Evolutionary conservation across 495 filamentous ascomycete genomes (phyloP).

Genomic region (Thozetella sp.): DNA sequence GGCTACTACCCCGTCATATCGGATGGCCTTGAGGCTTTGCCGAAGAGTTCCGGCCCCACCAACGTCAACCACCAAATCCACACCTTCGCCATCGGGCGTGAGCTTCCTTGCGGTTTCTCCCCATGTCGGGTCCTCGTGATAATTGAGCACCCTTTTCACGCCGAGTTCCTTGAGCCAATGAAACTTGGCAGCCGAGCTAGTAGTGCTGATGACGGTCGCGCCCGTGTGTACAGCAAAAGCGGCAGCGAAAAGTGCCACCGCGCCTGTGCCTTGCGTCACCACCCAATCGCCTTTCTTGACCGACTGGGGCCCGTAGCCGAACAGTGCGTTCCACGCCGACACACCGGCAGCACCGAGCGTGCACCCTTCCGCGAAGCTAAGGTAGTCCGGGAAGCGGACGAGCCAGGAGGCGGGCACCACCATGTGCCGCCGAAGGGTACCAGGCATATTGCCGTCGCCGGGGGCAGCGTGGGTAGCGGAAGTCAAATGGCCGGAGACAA

Average conservation of each 20-base stretch:
- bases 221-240: background rate
- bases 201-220: background rate
- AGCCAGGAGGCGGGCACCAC: background rate
- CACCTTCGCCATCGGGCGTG: background rate
- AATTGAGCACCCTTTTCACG: background rate
- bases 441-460: background rate
- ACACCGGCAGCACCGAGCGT: background rate
- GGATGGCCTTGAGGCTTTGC: background rate
- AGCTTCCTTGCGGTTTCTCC: background rate
- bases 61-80: background rate
- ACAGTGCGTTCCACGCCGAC: background rate
- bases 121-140: background rate
- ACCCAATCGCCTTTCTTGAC: background rate
- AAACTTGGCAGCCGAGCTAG: background rate
- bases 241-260: background rate
- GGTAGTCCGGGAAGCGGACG: background rate
- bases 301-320: background rate
- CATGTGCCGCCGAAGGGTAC: background rate
- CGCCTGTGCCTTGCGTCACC: background rate
- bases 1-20: background rate
- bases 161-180: background rate
- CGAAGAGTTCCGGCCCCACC: background rate
- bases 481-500: background rate
- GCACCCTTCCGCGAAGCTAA: background rate
- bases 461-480: background rate